A percentile compares a stretch with the other conserved stretches of the same genome.
Evolutionary conservation across 495 filamentous ascomycete species (phyloP).

Genomic region (Zalerion maritima): DNA sequence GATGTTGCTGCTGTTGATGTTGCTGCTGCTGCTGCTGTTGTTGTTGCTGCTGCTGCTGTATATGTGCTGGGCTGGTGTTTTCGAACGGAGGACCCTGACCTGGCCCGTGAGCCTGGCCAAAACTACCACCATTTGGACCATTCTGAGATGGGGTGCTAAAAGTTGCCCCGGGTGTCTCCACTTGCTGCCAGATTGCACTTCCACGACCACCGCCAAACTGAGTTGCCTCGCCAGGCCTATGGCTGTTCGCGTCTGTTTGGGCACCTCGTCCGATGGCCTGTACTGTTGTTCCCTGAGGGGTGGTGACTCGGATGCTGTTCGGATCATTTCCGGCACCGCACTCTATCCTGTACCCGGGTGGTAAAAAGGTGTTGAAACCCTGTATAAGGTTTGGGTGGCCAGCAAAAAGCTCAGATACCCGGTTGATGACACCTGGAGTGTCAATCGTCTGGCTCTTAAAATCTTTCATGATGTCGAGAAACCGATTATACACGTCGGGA

Average conservation of each 20-base stretch:
- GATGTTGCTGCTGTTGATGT: slow-evolving; percentile 30
- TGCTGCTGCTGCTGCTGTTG: slow-evolving; percentile 62
- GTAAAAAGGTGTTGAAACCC: slow-evolving; percentile 97
- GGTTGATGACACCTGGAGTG: slow-evolving; percentile 93
- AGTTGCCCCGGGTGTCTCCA: slow-evolving; percentile 38
- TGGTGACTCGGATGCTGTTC: slow-evolving; percentile 91
- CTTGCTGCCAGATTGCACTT: slow-evolving; percentile 35
- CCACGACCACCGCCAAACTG: too few species aligned
- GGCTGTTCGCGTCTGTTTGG: slow-evolving; percentile 30
- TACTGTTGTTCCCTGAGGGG: slow-evolving; percentile 64
- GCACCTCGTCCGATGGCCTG: slow-evolving; percentile 35
- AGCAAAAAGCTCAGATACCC: slow-evolving; percentile 91
- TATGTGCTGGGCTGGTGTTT: slow-evolving; percentile 35
- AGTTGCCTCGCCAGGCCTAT: too few species aligned
- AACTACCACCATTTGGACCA: slow-evolving; percentile 30
- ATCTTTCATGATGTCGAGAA: slow-evolving; percentile 99
- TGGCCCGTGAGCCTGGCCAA: slow-evolving; percentile 24
- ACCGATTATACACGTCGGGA: slow-evolving; percentile 95
- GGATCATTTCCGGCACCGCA: slow-evolving; percentile 85
- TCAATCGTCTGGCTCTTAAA: slow-evolving; percentile 99
- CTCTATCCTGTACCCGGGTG: slow-evolving; percentile 93
- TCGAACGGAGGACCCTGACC: slow-evolving; percentile 29
- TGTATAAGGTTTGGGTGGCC: slow-evolving; percentile 95
- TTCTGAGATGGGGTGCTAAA: slow-evolving; percentile 36
- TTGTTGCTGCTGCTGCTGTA: slow-evolving; percentile 67